These are phyloP conservation scores for Phellopilus nigrolimitatus DNA, from an alignment of 1,284 basidiomycete genomes.

Conservation along the genomic window DNA sequence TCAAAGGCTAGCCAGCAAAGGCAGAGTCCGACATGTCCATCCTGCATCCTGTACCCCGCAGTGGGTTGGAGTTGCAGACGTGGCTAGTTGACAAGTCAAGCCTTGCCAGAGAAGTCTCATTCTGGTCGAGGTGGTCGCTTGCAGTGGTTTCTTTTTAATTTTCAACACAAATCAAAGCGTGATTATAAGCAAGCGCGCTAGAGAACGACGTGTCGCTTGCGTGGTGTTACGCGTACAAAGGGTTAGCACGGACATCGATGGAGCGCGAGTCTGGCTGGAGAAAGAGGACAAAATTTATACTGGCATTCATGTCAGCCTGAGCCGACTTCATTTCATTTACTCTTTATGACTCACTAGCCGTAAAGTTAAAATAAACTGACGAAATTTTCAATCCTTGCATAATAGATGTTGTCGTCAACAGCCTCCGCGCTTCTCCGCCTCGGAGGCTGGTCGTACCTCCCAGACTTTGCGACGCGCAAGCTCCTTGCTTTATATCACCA, in stretches of 20 bases:
- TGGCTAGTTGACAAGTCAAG: slow-evolving; percentile 29
- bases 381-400: slow-evolving; percentile 9
- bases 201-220: slow-evolving; percentile 30
- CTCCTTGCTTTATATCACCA: slow-evolving; percentile 38
- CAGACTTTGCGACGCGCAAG: slow-evolving; percentile 37
- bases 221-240: slow-evolving; percentile 40
- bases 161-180: slow-evolving; percentile 27
- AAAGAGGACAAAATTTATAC: slow-evolving; percentile 33
- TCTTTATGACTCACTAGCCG: slow-evolving; percentile 6
- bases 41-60: slow-evolving; percentile 8
- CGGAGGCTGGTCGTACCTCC: slow-evolving; percentile 43
- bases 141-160: slow-evolving; percentile 33
- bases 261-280: slow-evolving; percentile 22
- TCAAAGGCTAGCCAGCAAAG: slow-evolving; percentile 36
- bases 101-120: slow-evolving; percentile 26
- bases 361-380: slow-evolving; percentile 4
- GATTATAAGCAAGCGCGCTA: slow-evolving; percentile 33
- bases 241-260: slow-evolving; percentile 27
- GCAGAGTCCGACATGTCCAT: slow-evolving; percentile 34
- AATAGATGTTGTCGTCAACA: slow-evolving; percentile 29
- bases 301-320: slow-evolving; percentile 29
- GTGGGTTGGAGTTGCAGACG: slow-evolving; percentile 16
- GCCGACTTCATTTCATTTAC: slow-evolving; percentile 15
- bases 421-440: slow-evolving; percentile 31
- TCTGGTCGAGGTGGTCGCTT: slow-evolving; percentile 36